Percentiles rank a stretch among this genome's conserved stretches.
phyloP scores from a whole-genome alignment of 2,329 filamentous ascomycete genomes.

The Aspergillus sp. region DNA sequence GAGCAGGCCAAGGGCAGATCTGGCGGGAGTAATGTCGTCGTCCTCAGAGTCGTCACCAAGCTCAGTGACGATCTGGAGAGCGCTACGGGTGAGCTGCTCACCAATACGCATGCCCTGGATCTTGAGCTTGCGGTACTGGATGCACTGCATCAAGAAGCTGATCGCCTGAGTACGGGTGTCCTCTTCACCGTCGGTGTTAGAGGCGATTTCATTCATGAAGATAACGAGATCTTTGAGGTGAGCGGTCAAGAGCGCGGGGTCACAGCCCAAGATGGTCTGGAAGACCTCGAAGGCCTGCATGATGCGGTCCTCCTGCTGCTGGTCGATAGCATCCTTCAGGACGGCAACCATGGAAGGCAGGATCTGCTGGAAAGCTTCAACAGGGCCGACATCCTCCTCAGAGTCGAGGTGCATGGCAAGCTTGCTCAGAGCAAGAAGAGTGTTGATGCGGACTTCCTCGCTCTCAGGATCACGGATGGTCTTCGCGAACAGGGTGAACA shows the following conservation, averaged over 20 bases:
- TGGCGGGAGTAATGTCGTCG: constrained; percentile 79
- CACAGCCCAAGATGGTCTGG: constrained; percentile 88
- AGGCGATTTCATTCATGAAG: constrained; percentile 87
- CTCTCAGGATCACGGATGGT: constrained; percentile 90
- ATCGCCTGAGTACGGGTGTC: constrained; percentile 86
- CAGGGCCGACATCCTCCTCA: constrained; percentile 71
- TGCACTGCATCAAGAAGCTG: constrained; percentile 87
- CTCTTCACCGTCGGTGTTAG: constrained; percentile 71
- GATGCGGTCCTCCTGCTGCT: constrained; percentile 77
- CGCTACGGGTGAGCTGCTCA: constrained; percentile 79
- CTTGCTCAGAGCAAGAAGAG: constrained; percentile 82
- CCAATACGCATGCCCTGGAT: constrained; percentile 86
- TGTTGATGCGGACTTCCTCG: constrained; percentile 89
- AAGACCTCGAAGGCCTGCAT: constrained; percentile 94
- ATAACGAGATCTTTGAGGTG: constrained; percentile 87
- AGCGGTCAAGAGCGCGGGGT: constrained; percentile 73
- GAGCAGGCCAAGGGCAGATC: constrained; percentile 79
- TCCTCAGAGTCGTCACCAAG: constrained; percentile 70
- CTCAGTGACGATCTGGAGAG: constrained; percentile 85
- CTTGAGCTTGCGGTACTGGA: constrained; percentile 91
- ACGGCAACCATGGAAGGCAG: constrained; percentile 86
- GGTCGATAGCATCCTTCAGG: constrained; percentile 75
- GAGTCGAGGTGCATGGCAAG: constrained; percentile 82
- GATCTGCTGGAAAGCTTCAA: constrained; percentile 72
- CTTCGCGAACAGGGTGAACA: constrained; percentile 78